Base-by-base conservation (phyloP, 306 rosid genomes). In the Hippophae gyantsensis region DNA sequence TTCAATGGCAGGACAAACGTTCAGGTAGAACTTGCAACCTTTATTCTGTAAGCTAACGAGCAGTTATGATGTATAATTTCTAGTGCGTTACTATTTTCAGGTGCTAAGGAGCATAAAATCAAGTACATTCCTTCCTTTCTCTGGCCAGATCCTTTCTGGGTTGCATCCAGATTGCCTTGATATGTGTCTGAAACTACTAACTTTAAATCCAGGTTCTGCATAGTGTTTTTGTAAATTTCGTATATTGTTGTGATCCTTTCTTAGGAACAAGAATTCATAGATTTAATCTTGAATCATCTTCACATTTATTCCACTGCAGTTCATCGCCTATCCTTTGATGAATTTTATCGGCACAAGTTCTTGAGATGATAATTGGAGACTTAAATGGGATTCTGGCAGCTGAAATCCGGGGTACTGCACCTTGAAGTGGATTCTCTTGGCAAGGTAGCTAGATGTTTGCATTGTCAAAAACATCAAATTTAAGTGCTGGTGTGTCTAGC, bases 1-100 rank as follows among this genome's bases (percentile, higher is more conserved):
- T 84, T 84, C 68, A 58, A 26, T 68, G 87, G 90, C 32, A 78
- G 76, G 57, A 78, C 76, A 52, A 81, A 73, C 63, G 82, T 78
- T 57, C 84, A 84, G 90, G 90, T 84, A 76, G 47, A 23, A 26
- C 55, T 27, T 6, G 13, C 47, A 5, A 3, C 51, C 18, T 27
- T 12, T 43, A 42, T 41, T 59, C 12, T 42, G 13, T 58, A 42
- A 63, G 26, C 56, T 14, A 59, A 54, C 32, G 53, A 11, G 38
- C 42, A 52, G 13, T 40, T 10, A 6, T 9, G 53, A 26, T 10
- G 68, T 49, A 12, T 11, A 6, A n/a, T 13, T 13, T 49, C 14
- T 49, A 0, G 2, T 12, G 0, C 14, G n/a, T 13, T 49, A 11
- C 25, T 25, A 25, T 52, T 48, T 74, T 46, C 79, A 81, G 87